Base-by-base conservation (phyloP, 1,284 basidiomycete species). In the Peniophora sp. region DNA sequence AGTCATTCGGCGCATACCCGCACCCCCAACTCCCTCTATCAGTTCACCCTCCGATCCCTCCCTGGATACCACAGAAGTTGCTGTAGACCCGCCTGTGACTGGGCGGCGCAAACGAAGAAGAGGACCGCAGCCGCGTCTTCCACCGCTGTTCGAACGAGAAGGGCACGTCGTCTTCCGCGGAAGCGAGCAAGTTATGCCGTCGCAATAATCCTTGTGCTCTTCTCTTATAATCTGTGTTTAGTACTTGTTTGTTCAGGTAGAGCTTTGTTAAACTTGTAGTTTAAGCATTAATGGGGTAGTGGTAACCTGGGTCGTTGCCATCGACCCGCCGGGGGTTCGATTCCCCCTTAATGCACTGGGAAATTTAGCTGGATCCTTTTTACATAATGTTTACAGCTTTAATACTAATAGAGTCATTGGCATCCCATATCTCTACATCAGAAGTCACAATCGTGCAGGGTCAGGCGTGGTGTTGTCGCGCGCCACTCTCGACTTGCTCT, bases 271-370 rank as follows among this genome's bases (percentile, higher is more conserved):
- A 32, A 32, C 5, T 32, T 5, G 27, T 32, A 32, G 12, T 6
- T n/a, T 41, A 41, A 8, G 65, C 68, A 70, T 69, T 67, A 69
- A 69, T 72, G 69, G 70, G 70, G 70, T 72, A 72, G 70, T 71
- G 69, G 69, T 71, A 71, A 71, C 68, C 71, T 73, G 69, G 70
- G 69, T 73, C 70, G 71, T 73, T 73, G 70, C 71, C 71, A 73
- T 72, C 66, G 65, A 82, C 79, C 81, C 80, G 80, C 81, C 79
- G 80, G 78, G 80, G 75, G 81, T 83, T 84, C 80, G 78, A 85
- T 83, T 83, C 81, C 79, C 81, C 60, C 79, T 83, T 83, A 80
- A 82, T 83, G 82, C 80, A 81, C n/a, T n/a, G n/a, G n/a, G n/a
- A n/a, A n/a, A n/a, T n/a, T n/a, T n/a, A n/a, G n/a, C n/a, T 32